Conservation (phyloP, 1,284 basidiomycete genomes). For the Pseudozyma thailandica region DNA sequence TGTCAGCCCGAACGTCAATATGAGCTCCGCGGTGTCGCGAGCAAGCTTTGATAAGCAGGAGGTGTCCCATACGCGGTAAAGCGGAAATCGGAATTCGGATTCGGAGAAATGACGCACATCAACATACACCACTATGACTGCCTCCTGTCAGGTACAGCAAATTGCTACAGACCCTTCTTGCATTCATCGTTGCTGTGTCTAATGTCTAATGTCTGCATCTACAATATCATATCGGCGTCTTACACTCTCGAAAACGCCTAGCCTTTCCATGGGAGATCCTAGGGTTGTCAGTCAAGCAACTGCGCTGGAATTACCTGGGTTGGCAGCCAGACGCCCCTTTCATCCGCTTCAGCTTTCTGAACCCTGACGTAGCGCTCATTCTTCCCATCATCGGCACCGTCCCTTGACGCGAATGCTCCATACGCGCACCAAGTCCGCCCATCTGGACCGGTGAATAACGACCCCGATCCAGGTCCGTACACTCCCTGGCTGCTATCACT, state of each 20-base stretch:
- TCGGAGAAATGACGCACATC: conserved; percentile 16
- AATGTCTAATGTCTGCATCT: too few relatives aligned
- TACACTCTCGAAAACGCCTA: too few relatives aligned
- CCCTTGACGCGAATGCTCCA: conserved; percentile 29
- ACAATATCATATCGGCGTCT: too few relatives aligned
- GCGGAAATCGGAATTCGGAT: conserved; percentile 16
- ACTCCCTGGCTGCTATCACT: conserved; percentile 30
- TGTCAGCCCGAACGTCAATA: neutral
- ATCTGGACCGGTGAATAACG: conserved; percentile 33
- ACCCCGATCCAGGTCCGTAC: conserved; percentile 37
- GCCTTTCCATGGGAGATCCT: too few relatives aligned
- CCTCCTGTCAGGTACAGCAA: too few relatives aligned
- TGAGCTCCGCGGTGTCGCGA: neutral
- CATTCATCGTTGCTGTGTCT: neutral
- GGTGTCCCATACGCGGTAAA: neutral
- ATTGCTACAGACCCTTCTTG: neutral
- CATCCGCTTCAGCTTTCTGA: conserved; percentile 33
- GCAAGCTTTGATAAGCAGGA: conserved; percentile 35
- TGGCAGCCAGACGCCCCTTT: conserved; percentile 36
- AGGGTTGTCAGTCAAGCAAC: conserved; percentile 21
- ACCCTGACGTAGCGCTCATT: conserved; percentile 40
- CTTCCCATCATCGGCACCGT: conserved; percentile 30
- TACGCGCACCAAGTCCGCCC: conserved; percentile 33
- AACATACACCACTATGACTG: neutral
- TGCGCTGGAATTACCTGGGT: conserved; percentile 32